Conservation (phyloP, 108 stramenopile genomes). For the Aurantiochytrium sp. region DNA sequence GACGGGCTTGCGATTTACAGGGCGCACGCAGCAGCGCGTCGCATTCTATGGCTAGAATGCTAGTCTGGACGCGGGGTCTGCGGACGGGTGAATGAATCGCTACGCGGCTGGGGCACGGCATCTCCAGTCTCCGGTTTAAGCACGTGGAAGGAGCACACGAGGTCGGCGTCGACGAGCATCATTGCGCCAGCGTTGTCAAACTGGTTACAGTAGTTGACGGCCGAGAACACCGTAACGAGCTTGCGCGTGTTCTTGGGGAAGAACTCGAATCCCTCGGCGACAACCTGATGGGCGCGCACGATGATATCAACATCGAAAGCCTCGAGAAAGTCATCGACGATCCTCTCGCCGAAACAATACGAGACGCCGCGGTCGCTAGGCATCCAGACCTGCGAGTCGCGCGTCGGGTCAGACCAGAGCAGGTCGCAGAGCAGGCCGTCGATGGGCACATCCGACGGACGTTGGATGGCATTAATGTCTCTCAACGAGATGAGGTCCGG, state of each 20-base stretch:
- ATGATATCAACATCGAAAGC: slow-evolving; percentile 49
- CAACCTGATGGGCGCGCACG: slow-evolving; percentile 57
- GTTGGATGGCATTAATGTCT: slow-evolving; percentile 72
- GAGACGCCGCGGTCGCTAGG: slow-evolving; percentile 52
- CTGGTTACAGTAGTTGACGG: slow-evolving; percentile 96
- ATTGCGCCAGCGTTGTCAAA: slow-evolving; percentile 97
- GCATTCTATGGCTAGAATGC: background rate
- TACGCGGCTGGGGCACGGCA: background rate
- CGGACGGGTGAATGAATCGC: background rate
- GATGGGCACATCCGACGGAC: slow-evolving; percentile 87
- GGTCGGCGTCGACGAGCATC: slow-evolving; percentile 93
- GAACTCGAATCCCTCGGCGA: slow-evolving; percentile 61
- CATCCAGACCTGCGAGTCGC: slow-evolving; percentile 55
- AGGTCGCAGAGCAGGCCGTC: slow-evolving; percentile 87
- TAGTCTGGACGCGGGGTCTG: slow-evolving; percentile 23
- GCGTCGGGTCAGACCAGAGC: slow-evolving; percentile 86
- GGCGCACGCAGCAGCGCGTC: too few relatives aligned
- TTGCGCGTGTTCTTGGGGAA: slow-evolving; percentile 77
- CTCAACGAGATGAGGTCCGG: slow-evolving; percentile 71
- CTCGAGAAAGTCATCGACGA: slow-evolving; percentile 47
- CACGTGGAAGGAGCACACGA: slow-evolving; percentile 92
- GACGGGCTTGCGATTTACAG: too few relatives aligned
- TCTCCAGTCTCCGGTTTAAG: background rate
- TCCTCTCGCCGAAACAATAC: slow-evolving; percentile 49
- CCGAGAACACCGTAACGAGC: slow-evolving; percentile 92